phyloP scores from a whole-genome alignment of 371 early-diverging fungal species.

The Mortierella sp. region DNA sequence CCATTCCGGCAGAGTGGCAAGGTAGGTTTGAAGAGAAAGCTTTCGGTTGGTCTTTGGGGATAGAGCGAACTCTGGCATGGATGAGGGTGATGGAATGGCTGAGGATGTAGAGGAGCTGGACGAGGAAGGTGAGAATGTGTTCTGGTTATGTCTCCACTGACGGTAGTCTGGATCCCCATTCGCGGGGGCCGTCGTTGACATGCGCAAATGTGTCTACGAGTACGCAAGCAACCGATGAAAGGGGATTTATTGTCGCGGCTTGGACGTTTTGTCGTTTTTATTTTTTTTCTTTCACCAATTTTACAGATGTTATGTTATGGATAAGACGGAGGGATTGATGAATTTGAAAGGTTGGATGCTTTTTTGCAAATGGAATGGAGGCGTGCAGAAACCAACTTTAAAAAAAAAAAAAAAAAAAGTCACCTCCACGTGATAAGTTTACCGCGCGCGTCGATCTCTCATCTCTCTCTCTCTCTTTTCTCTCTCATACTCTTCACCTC shows the following conservation, averaged over 20 bases:
- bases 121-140: constrained; percentile 16
- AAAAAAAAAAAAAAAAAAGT: background rate
- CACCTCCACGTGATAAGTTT: too few species aligned
- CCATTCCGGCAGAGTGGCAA: constrained; percentile 43
- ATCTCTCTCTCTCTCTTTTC: too few species aligned
- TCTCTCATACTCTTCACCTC: too few species aligned
- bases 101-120: constrained; percentile 15
- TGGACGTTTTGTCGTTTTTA: too few species aligned
- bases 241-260: background rate
- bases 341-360: background rate
- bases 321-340: background rate
- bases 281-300: too few species aligned
- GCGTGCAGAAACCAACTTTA: background rate
- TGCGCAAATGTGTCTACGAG: background rate
- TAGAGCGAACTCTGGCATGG: constrained; percentile 13
- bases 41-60: constrained; percentile 27
- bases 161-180: constrained; percentile 14
- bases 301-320: too few species aligned
- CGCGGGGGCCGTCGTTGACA: constrained; percentile 14
- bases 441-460: too few species aligned
- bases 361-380: background rate
- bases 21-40: constrained; percentile 42
- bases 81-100: constrained; percentile 3
- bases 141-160: constrained; percentile 18
- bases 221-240: background rate